Percentiles rank a stretch among this genome's conserved stretches.
phyloP scores from a whole-genome alignment of 257 asterid genomes.

The Buddleja alternifolia region DNA sequence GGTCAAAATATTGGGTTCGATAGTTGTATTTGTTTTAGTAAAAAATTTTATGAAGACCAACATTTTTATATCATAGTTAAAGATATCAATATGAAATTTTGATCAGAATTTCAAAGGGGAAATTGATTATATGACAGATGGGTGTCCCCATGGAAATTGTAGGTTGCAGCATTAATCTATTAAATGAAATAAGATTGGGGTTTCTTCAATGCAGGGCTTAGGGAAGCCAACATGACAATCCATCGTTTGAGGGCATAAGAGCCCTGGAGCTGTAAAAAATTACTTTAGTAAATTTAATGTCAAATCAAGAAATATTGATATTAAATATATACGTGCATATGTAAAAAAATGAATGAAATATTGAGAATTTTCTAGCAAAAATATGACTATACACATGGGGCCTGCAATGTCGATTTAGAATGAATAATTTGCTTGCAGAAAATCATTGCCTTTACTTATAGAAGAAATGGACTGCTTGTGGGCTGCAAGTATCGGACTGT shows the following conservation, averaged over 20 bases:
- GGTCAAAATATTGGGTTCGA: not conserved
- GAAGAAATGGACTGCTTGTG: conserved; percentile 53
- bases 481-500: conserved; percentile 79
- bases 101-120: not conserved
- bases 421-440: conserved; percentile 45
- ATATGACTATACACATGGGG: too few relatives aligned
- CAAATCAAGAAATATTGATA: too few relatives aligned
- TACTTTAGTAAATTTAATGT: not conserved
- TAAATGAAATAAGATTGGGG: not conserved
- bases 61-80: conserved; percentile 1
- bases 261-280: not conserved
- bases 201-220: not conserved
- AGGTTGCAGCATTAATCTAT: not conserved
- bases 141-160: not conserved
- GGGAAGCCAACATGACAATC: not conserved
- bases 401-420: too few relatives aligned
- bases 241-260: not conserved
- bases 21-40: not conserved
- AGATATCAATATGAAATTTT: not conserved
- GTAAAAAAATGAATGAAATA: not conserved
- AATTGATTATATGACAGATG: not conserved
- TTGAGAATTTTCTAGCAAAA: not conserved
- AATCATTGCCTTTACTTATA: conserved; percentile 73
- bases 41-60: conserved; percentile 11
- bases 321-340: not conserved